Evolutionary conservation across 1,139 yeast genomes (phyloP).

Genomic region (Geotrichum klebahnii): DNA sequence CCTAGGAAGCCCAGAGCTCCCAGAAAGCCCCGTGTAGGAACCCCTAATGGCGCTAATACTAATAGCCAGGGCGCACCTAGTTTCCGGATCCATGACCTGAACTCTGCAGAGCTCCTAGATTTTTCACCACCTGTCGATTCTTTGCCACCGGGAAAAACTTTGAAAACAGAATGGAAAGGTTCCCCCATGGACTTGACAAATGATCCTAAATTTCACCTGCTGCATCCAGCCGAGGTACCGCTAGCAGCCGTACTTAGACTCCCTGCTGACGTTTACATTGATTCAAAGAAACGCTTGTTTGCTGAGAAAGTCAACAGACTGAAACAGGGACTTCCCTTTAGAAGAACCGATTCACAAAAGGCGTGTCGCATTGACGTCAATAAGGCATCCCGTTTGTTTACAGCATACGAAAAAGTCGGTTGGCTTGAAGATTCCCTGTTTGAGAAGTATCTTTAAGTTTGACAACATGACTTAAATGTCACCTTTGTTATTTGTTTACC

Average conservation of each 20-base stretch:
- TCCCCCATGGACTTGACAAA: constrained; percentile 84
- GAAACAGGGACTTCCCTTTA: constrained; percentile 72
- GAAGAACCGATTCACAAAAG: constrained; percentile 96
- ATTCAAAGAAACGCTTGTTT: constrained; percentile 86
- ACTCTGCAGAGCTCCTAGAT: constrained; percentile 49
- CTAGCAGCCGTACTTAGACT: constrained; percentile 84
- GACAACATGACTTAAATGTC: not conserved
- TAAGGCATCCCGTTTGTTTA: constrained; percentile 87
- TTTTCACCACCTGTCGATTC: constrained; percentile 66
- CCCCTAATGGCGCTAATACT: no score
- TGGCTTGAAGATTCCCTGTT: constrained; percentile 85
- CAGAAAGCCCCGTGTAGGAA: no score
- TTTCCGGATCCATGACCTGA: constrained; percentile 42
- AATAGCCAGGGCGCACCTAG: no score
- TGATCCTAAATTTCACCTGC: constrained; percentile 66
- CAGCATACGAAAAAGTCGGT: constrained; percentile 91
- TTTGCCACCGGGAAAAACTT: constrained; percentile 65
- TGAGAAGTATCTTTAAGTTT: constrained; percentile 45
- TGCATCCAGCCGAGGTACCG: constrained; percentile 89
- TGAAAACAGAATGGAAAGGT: constrained; percentile 96
- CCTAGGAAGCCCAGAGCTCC: no score
- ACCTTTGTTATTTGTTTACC: no score
- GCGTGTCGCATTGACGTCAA: constrained; percentile 96
- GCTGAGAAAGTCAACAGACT: constrained; percentile 80
- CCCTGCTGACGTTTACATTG: constrained; percentile 83